These are phyloP conservation scores for Colletotrichum graminicola DNA, from an alignment of 2,329 filamentous ascomycete genomes.

Conservation along the genomic window DNA sequence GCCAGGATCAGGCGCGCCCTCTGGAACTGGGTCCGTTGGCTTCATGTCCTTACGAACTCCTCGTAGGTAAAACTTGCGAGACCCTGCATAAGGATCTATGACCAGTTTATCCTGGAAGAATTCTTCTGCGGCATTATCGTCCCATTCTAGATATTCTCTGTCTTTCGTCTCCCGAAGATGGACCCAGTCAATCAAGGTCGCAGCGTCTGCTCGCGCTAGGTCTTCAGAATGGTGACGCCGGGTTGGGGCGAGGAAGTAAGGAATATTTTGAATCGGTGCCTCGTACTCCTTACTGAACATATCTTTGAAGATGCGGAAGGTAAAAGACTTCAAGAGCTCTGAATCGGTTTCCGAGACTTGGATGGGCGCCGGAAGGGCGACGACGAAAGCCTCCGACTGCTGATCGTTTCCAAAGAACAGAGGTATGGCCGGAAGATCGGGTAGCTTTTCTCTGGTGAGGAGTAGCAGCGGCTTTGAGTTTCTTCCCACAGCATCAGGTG, in stretches of 20 bases:
- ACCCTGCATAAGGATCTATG: conserved; percentile 71
- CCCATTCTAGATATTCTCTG: conserved; percentile 53
- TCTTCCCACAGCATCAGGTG: conserved; percentile 68
- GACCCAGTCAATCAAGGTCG: conserved; percentile 69
- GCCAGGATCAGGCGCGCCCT: conserved; percentile 61
- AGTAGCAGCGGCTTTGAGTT: conserved; percentile 75
- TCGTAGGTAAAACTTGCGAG: conserved; percentile 70
- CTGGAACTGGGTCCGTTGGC: conserved; percentile 74
- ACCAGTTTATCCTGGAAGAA: conserved; percentile 68
- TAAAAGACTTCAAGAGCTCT: conserved; percentile 76
- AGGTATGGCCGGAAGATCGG: conserved; percentile 74
- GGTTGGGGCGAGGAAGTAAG: conserved; percentile 85
- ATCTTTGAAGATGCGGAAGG: conserved; percentile 81
- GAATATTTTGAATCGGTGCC: conserved; percentile 70
- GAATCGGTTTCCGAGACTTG: conserved; percentile 59
- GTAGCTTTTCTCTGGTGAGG: conserved; percentile 75
- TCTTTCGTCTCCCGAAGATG: conserved; percentile 59
- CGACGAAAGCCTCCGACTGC: conserved; percentile 68
- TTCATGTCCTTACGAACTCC: conserved; percentile 68
- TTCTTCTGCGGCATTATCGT: conserved; percentile 57
- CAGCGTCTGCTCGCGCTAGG: conserved; percentile 11
- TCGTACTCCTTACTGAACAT: conserved; percentile 91
- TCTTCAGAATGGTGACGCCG: conserved; percentile 46
- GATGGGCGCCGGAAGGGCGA: conserved; percentile 59
- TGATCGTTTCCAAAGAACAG: conserved; percentile 77